Evolutionary conservation across 208 protist species (phyloP), one percentile per base, ranked within the genome.

Genomic region (Crithidia acanthocephali): DNA sequence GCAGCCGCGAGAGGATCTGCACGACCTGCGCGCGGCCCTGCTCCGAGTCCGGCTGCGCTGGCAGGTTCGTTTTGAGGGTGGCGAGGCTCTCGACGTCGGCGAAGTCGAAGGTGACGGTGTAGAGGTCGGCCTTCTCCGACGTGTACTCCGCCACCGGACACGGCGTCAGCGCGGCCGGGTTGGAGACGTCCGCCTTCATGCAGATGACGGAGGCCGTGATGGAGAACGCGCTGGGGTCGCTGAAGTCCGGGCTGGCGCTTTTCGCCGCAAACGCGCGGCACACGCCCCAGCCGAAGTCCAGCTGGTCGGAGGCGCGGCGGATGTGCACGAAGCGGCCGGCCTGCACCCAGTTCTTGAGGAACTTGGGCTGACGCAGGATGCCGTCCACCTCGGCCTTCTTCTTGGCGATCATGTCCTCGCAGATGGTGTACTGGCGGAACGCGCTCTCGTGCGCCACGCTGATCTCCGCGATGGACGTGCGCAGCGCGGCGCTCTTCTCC

Each of bases 271-370:
- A 88, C 57, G 76, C 75, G 37, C 92, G 89, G 73, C 90, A 95
- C 27, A 98, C 73, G 32, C 92, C 93, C 95, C 94, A 98, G 44
- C 87, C 92, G 75, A 95, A 97, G 72, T 73, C 61, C 25, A 77
- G 33, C 30, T 84, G 68, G 67, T 95, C 90, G 3, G 85, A 83
- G 11, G 84, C 85, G 52, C 88, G 79, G 20, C 82, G 67, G 30
- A 98, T 85, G 45, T 76, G 80, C 20, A 99, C 90, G 22, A 99
- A 92, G 35, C 98, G 86, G 9, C 98, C 98, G 4, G 97, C 68
- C 68, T 99, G 94, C 28, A 99, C 78, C 81, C 98, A 99, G 47
- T 89, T 91, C 74, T 98, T 88, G 2, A 95, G 42, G 84, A 98
- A 91, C 37, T 86, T 69, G 30, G 98, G 98, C 72, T 98, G 82